Evolutionary conservation across 2,329 filamentous ascomycete species (phyloP), one percentile per base, ranked within the genome.

Genomic region (Keithomyces neogunnii): DNA sequence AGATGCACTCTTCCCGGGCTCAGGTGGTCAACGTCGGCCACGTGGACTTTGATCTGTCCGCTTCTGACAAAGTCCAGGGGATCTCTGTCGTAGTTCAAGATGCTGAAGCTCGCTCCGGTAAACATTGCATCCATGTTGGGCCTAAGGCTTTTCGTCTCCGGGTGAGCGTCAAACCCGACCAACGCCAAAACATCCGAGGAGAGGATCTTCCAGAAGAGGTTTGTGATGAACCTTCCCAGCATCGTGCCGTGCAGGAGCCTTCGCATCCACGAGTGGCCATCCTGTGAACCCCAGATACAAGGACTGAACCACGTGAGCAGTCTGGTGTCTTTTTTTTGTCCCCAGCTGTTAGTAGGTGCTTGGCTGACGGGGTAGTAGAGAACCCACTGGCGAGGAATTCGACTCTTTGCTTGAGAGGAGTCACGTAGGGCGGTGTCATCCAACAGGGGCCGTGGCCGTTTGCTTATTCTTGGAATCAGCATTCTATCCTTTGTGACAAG

Each of bases 221-320:
- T 69, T 3, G 80, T 75, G 26, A 86, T 63, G 48, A 68, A 69
- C 1, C 80, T 73, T 2, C 84, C 83, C 2, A 84, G 49, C 35
- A 69, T 65, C 0, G 79, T 85, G 28, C 72, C 69, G 56, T 86
- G 82, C 45, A 83, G 69, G 53, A 85, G 80, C 8, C 65, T 61
- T 3, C 81, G 73, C 2, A 80, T 69, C 9, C 67, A 68, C 10
- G 73, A 69, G 56, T 77, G 85, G 1, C 83, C 84, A 59, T 82
- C 83, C 2, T 74, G 77, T 2, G 74, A 71, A 4, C 82, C 84
- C 83, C 85, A 91, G 11, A 86, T 76, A 61, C 86, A 90, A 0
- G 88, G 87, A 48, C 80, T 84, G 65, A 91, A 82, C 82, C 84
- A 89, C 2, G 81, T 86, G 49, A 90, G 67, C 56, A 86, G 74